These are phyloP conservation scores for Leccinum ochraceum DNA, from an alignment of 768 basidiomycete genomes.

Conservation along the genomic window DNA sequence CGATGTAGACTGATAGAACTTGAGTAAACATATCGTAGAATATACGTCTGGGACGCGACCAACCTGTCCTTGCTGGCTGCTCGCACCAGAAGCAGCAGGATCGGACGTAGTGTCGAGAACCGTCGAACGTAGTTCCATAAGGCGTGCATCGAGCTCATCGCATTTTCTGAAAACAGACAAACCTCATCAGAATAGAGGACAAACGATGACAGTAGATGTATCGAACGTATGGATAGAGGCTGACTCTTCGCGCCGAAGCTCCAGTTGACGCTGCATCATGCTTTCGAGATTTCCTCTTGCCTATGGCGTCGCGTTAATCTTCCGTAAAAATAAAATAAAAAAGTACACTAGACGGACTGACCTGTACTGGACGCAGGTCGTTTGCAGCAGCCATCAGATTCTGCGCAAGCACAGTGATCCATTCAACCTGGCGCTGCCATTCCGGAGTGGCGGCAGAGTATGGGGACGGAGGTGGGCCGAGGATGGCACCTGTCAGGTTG, in stretches of 20 bases:
- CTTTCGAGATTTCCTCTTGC: constrained; percentile 79
- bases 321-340: background rate
- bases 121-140: constrained; percentile 50
- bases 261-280: constrained; percentile 80
- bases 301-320: constrained; percentile 36
- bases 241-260: constrained; percentile 74
- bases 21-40: background rate
- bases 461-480: constrained; percentile 61
- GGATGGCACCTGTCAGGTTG: constrained; percentile 64
- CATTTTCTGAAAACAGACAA: constrained; percentile 54
- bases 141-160: constrained; percentile 62
- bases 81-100: background rate
- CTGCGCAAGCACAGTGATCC: constrained; percentile 78
- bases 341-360: constrained; percentile 28
- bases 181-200: background rate
- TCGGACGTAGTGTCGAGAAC: constrained; percentile 17
- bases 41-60: background rate
- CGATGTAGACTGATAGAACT: constrained; percentile 11
- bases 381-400: constrained; percentile 92
- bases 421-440: constrained; percentile 76
- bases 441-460: constrained; percentile 51
- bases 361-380: constrained; percentile 87
- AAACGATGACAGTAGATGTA: background rate
- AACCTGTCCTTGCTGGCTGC: constrained; percentile 20
- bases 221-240: constrained; percentile 65